These are phyloP conservation scores for Aspergillus quadricinctus DNA, from an alignment of 2,329 filamentous ascomycete genomes.

Conservation along the genomic window DNA sequence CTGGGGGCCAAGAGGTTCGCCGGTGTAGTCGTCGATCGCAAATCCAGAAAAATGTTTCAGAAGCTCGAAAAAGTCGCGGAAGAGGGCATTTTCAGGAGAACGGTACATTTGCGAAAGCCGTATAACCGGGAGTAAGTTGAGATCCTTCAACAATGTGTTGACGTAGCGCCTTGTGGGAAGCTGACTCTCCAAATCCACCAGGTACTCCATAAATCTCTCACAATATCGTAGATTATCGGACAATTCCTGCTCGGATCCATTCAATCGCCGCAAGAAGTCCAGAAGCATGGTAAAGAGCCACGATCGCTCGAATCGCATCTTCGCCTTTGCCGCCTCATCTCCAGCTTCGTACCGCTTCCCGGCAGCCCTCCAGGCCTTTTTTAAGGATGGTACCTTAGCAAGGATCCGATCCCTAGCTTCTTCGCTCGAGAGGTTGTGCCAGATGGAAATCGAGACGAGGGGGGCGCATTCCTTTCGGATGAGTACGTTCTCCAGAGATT, in stretches of 20 bases:
- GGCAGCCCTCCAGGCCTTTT: constrained; percentile 86
- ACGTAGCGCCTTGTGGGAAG: constrained; percentile 90
- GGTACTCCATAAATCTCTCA: constrained; percentile 86
- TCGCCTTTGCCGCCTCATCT: constrained; percentile 72
- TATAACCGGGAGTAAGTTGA: constrained; percentile 76
- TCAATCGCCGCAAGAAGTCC: constrained; percentile 73
- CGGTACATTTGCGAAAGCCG: constrained; percentile 73
- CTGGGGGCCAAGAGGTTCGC: constrained; percentile 65
- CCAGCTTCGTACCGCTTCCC: constrained; percentile 81
- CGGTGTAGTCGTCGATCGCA: constrained; percentile 85
- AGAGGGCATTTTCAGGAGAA: constrained; percentile 66
- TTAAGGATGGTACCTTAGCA: constrained; percentile 67
- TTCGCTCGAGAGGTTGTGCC: constrained; percentile 86
- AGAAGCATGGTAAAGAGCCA: constrained; percentile 87
- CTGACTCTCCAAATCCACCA: constrained; percentile 88
- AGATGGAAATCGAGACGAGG: constrained; percentile 88
- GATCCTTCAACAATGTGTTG: constrained; percentile 78
- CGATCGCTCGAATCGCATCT: constrained; percentile 82
- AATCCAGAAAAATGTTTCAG: constrained; percentile 85
- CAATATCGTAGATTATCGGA: constrained; percentile 72
- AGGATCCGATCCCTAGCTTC: constrained; percentile 68
- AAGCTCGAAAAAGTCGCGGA: constrained; percentile 77
- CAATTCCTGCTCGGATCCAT: constrained; percentile 44
- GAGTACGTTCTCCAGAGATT: constrained; percentile 82
- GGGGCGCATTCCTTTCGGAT: constrained; percentile 96